Evolutionary conservation across 2,329 filamentous ascomycete genomes (phyloP).

Genomic region (Neodidymelliopsis sp.): DNA sequence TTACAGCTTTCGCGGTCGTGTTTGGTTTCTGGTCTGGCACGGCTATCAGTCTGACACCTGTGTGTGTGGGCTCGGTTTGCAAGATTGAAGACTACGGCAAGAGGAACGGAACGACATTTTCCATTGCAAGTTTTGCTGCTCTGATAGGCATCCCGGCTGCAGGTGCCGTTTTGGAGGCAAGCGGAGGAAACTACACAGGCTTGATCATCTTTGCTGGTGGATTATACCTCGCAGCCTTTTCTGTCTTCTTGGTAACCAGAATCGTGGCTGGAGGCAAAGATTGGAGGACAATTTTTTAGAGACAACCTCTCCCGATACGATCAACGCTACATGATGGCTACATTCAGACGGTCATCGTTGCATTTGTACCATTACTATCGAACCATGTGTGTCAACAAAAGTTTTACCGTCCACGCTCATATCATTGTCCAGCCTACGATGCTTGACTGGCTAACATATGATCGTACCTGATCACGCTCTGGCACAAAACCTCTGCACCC

Average conservation of each 20-base stretch:
- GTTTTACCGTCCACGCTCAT: background rate
- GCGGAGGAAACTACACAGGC: slow-evolving; percentile 24
- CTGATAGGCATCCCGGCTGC: slow-evolving; percentile 72
- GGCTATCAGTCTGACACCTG: slow-evolving; percentile 68
- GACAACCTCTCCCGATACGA: background rate
- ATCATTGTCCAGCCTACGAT: background rate
- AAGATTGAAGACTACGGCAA: slow-evolving; percentile 74
- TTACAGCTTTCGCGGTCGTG: slow-evolving; percentile 69
- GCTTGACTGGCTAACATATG: background rate
- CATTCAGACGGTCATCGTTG: background rate
- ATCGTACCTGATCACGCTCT: background rate
- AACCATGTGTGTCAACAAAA: background rate
- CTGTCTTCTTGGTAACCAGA: slow-evolving; percentile 23
- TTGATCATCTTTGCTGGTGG: slow-evolving; percentile 32
- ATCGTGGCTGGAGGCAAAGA: slow-evolving; percentile 24
- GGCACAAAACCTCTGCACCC: background rate
- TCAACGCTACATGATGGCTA: background rate
- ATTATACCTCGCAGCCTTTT: slow-evolving; percentile 25
- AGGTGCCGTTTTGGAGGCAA: slow-evolving; percentile 51
- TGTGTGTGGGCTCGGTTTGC: slow-evolving; percentile 73
- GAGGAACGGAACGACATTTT: slow-evolving; percentile 68
- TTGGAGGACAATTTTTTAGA: slow-evolving; percentile 15
- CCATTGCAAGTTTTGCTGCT: slow-evolving; percentile 67
- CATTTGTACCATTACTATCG: too few species aligned
- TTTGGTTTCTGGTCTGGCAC: slow-evolving; percentile 75